Evolutionary conservation across 176 grass and related monocot genomes (phyloP).

Genomic region (Eremochloa ophiuroides): DNA sequence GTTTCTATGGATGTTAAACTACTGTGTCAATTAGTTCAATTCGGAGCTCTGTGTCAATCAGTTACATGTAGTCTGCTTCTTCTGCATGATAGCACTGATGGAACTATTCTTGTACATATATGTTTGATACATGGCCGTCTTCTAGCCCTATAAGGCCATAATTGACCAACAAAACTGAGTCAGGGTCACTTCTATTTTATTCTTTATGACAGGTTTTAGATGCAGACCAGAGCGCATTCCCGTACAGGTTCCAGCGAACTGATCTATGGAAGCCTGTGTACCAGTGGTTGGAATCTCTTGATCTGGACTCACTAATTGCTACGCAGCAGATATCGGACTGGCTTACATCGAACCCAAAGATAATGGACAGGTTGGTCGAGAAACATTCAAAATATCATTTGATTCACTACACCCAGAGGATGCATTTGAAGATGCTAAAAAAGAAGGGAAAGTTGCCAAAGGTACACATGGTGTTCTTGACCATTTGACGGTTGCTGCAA

Average conservation of each 20-base stretch:
- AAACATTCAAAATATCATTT: constrained; percentile 97
- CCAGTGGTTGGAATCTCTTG: constrained; percentile 74
- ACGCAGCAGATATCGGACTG: constrained; percentile 82
- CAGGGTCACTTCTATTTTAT: background rate
- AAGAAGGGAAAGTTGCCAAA: constrained; percentile 90
- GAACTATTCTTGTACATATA: background rate
- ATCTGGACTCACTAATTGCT: constrained; percentile 61
- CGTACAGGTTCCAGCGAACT: constrained; percentile 88
- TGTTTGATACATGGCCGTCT: background rate
- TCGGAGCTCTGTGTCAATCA: background rate
- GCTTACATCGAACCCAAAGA: constrained; percentile 60
- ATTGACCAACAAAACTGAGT: background rate
- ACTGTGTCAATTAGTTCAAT: background rate
- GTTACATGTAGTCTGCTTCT: background rate
- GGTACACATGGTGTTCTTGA: constrained; percentile 35
- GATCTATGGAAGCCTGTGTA: constrained; percentile 96
- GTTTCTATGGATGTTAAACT: background rate
- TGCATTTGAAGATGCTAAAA: constrained; percentile 95
- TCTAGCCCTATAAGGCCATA: background rate
- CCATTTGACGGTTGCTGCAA: background rate
- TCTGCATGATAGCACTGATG: background rate
- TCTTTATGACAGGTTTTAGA: constrained; percentile 44
- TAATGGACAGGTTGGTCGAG: constrained; percentile 64
- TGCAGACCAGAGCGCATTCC: constrained; percentile 66
- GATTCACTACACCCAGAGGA: constrained; percentile 93